Evolutionary conservation across 371 early-diverging fungal species (phyloP), one percentile per base, ranked within the genome.

Genomic region (Saksenaea vasiformis): DNA sequence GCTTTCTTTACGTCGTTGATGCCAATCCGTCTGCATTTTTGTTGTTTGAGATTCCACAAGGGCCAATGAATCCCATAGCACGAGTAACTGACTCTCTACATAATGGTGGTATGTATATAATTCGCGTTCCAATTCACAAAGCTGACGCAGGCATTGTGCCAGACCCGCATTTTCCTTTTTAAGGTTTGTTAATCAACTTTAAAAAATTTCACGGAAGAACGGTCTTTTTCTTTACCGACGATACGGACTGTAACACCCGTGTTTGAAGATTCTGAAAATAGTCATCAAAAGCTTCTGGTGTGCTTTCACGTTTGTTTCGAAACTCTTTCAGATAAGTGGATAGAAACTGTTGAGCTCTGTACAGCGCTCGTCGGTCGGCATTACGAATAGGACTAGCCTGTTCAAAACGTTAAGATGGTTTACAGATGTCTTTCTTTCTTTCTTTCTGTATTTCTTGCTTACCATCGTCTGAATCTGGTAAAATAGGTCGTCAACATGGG

Each of bases 21-120:
- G 51, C 51, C 51, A 47, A 5, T 47, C 51, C 1, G 17, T 22
- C 11, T 47, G 51, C 17, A 47, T 10, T 10, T 22, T n/a, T 17
- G 51, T 22, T n/a, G 51, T 22, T 5, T n/a, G 17, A 9, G 24
- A n/a, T 10, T 47, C 27, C 9, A 47, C 51, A n/a, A 47, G 17
- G 22, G 51, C 24, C 51, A 47, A 22, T 4, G 51, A 22, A 26
- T 64, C 59, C 59, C 59, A 58, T 1, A 64, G 38, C 0, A 64
- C 51, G 5, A 38, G n/a, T 36, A 64, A 53, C 54, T 64, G 65
- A 35, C 59, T 51, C 13, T 58, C 53, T 19, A 58, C 14, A 28
- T 64, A 64, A 8, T 64, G 65, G 14, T 64, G 58, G 9, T 53
- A 57, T 1, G 58, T n/a, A 51, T 28, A 58, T 5, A 64, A 17